Percentiles rank a stretch among this genome's conserved stretches.
These are phyloP conservation scores for Pontederia crassipes DNA, from an alignment of 176 grass and related monocot species.

Conservation along the genomic window DNA sequence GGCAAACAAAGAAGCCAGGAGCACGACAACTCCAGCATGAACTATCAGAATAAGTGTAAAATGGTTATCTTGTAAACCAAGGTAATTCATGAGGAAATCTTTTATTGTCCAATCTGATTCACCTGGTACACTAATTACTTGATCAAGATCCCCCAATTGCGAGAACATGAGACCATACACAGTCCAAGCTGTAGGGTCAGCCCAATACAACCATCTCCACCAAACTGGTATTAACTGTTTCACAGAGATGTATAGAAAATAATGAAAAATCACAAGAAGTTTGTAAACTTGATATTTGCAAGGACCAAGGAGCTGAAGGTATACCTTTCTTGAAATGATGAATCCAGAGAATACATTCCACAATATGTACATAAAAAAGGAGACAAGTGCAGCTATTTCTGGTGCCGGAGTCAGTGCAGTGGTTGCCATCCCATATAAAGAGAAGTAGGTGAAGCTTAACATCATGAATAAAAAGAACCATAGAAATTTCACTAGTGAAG, in stretches of 20 bases:
- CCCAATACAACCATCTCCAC: slow-evolving; percentile 54
- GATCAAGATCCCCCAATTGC: slow-evolving; percentile 24
- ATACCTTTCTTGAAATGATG: slow-evolving; percentile 51
- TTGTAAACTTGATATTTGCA: too few species aligned
- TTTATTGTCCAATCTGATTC: slow-evolving; percentile 17
- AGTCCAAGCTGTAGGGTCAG: slow-evolving; percentile 30
- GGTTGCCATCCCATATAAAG: slow-evolving; percentile 62
- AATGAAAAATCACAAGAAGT: too few species aligned
- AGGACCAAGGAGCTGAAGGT: too few species aligned
- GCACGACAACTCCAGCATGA: slow-evolving; percentile 18
- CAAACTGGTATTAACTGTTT: slow-evolving; percentile 36
- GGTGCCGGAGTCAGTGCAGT: slow-evolving; percentile 48
- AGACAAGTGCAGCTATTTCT: slow-evolving; percentile 54
- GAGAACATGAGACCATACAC: slow-evolving; percentile 40
- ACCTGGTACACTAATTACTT: slow-evolving; percentile 19
- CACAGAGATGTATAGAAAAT: too few species aligned
- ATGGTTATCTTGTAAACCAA: slow-evolving; percentile 27
- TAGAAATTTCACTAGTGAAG: slow-evolving; percentile 11
- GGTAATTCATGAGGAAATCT: slow-evolving; percentile 20
- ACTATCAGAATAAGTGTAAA: slow-evolving; percentile 25
- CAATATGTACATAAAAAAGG: slow-evolving; percentile 58
- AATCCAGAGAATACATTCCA: slow-evolving; percentile 68
- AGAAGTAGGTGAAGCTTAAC: slow-evolving; percentile 61
- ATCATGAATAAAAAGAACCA: slow-evolving; percentile 54
- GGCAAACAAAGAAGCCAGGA: slow-evolving; percentile 25